Evolutionary conservation across 202 grass and related monocot genomes (phyloP), one percentile per base, ranked within the genome.

Genomic region (Hordeum pubiflorum): DNA sequence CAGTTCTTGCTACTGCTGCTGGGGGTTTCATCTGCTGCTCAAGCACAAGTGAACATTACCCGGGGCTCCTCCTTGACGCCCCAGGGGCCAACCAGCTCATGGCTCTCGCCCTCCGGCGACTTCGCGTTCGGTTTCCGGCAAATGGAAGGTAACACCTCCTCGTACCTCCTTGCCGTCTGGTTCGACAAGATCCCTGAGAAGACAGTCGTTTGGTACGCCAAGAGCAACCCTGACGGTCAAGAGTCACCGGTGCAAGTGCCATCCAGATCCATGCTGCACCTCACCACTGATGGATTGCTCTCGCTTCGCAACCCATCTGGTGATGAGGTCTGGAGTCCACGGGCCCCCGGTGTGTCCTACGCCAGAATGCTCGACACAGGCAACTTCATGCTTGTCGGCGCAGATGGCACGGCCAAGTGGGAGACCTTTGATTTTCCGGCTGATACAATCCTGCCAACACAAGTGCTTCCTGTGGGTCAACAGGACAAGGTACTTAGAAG

Each of bases 361-460:
- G 84, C 81, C n/a, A 76, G 55, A 10, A 83, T 93, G 84, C 82
- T 89, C 24, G 46, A 89, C 66, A 83, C 66, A 11, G 87, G 84
- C 6, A 76, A 89, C 55, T 89, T 93, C 61, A 65, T 23, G 44
- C 77, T 93, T 39, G 46, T 41, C 6, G 64, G 69, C 5, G 9
- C 59, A 10, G 33, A 70, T 15, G 66, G 66, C 41, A 32, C 26
- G 57, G 2, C 15, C 9, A 60, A 24, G 11, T 93, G 90, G 90
- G 18, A 87, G 61, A 85, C 72, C 66, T 93, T 93, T n/a, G 34
- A 26, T 1, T 0, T 4, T 20, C 90, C 90, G n/a, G 37, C 87
- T 15, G 87, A 92, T 85, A 92, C 87, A 40, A 87, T 92, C 37
- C 70, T 92, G 67, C 87, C 90, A 9, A 74, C 67, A 33, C 90